Evolutionary conservation across 441 rosid genomes (phyloP).

Genomic region (Erodium chrysanthum): DNA sequence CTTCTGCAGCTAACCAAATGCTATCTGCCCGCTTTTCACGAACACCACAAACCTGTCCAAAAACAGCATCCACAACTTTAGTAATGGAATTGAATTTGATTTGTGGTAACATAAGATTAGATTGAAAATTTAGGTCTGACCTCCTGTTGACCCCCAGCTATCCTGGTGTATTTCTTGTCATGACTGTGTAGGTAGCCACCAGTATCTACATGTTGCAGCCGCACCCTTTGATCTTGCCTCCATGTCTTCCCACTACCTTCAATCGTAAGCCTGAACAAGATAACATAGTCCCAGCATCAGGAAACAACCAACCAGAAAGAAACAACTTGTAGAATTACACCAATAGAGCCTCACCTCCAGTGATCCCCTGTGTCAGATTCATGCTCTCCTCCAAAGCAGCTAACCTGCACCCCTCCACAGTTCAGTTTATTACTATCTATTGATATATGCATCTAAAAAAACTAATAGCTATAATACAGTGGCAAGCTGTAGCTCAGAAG

Average conservation of each 20-base stretch:
- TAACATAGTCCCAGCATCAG: constrained; percentile 10
- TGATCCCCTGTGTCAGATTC: constrained; percentile 93
- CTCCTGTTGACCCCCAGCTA: constrained; percentile 99
- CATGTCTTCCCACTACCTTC: constrained; percentile 91
- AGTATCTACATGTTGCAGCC: constrained; percentile 91
- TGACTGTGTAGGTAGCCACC: constrained; percentile 89
- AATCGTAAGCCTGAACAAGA: constrained; percentile 45
- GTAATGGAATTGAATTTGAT: background rate
- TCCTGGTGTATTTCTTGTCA: constrained; percentile 82
- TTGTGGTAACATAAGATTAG: too few species aligned
- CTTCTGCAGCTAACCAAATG: constrained; percentile 93
- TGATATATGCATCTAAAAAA: background rate
- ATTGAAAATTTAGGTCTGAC: constrained; percentile 27
- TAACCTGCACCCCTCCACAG: constrained; percentile 42
- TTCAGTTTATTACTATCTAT: background rate
- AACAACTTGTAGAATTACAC: background rate
- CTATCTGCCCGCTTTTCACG: constrained; percentile 78
- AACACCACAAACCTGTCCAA: constrained; percentile 68
- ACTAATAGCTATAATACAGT: background rate
- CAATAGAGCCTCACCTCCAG: constrained; percentile 45
- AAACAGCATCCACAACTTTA: background rate
- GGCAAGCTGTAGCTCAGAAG: background rate
- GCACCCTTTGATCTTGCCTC: constrained; percentile 82
- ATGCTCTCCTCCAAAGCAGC: constrained; percentile 86
- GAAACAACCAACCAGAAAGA: constrained; percentile 13